Evolutionary conservation across 1,284 basidiomycete species (phyloP).

Genomic region (Athelia psychrophila): DNA sequence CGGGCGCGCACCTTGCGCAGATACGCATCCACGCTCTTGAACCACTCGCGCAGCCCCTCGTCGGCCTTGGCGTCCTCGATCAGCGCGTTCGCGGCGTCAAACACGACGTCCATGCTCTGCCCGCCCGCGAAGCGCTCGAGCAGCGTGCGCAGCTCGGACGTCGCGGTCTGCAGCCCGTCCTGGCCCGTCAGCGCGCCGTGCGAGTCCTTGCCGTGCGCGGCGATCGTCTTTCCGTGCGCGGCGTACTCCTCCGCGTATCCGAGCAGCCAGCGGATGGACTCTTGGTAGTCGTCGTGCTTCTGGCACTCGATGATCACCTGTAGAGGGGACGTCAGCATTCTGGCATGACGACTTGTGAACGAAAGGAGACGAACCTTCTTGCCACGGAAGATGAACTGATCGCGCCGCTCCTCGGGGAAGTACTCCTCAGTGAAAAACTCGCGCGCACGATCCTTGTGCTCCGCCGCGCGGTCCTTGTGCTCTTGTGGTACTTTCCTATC

Average conservation of each 20-base stretch:
- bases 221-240: constrained; percentile 53
- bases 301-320: constrained; percentile 92
- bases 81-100: constrained; percentile 72
- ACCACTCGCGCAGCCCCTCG: constrained; percentile 78
- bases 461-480: constrained; percentile 34
- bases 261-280: constrained; percentile 77
- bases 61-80: constrained; percentile 79
- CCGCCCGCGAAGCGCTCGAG: constrained; percentile 92
- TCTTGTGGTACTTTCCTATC: constrained; percentile 34
- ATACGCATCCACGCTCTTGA: constrained; percentile 63
- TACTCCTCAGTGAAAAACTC: constrained; percentile 52
- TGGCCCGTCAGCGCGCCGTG: constrained; percentile 19
- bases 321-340: background rate
- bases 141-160: constrained; percentile 70
- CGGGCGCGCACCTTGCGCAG: constrained; percentile 53
- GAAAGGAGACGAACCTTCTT: constrained; percentile 39
- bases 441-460: constrained; percentile 35
- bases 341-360: background rate
- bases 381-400: constrained; percentile 56
- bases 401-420: constrained; percentile 65
- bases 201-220: constrained; percentile 38
- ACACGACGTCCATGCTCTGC: constrained; percentile 61
- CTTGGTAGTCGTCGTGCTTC: constrained; percentile 89
- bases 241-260: constrained; percentile 75
- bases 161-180: constrained; percentile 51